Evolutionary conservation across 2,329 filamentous ascomycete species (phyloP), one percentile per base, ranked within the genome.

Genomic region (Thelonectria rubi): DNA sequence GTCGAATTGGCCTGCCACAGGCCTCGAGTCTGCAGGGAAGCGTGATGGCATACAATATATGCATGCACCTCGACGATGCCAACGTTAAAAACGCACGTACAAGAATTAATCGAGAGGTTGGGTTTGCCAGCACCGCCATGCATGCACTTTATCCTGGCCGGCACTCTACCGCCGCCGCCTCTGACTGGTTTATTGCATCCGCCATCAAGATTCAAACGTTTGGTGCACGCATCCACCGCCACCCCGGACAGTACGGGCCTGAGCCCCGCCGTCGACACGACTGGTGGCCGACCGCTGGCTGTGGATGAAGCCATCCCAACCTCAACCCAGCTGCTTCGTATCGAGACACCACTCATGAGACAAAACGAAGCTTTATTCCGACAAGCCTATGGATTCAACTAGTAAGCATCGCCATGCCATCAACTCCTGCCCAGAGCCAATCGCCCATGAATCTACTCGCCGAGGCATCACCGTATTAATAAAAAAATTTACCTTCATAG

Each of bases 401-500:
- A 9, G 26, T 30, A 45, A 45, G 12, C 21, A 21, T 21, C 20
- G 42, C 42, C 14, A 20, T 21, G 11, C 42, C 42, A 11, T 42
- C 21, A 45, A 45, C 42, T 21, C 20, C 42, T 14, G n/a, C 18
- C 11, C 12, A 14, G 45, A 47, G 24, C 26, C 10, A 20, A 1
- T 24, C 14, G 15, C n/a, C 12, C 45, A 45, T 40, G 21, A 20
- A 17, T 17, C n/a, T 15, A 9, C 26, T 32, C 39, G 3, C 24
- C 3, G 3, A 32, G 5, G 12, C 21, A 15, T 20, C 10, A 24
- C 26, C n/a, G 48, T 30, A 49, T 61, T 48, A 58, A 65, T 26
- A 30, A 48, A 54, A 55, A 56, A 50, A 55, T 42, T 34, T 21
- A 57, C 54, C 58, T 48, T 69, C 67, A 68, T 66, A 70, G 62